Percentiles rank a stretch among this genome's conserved stretches.
Conservation (phyloP, 2,329 filamentous ascomycete species). For the Ascochyta viciae-villosae region DNA sequence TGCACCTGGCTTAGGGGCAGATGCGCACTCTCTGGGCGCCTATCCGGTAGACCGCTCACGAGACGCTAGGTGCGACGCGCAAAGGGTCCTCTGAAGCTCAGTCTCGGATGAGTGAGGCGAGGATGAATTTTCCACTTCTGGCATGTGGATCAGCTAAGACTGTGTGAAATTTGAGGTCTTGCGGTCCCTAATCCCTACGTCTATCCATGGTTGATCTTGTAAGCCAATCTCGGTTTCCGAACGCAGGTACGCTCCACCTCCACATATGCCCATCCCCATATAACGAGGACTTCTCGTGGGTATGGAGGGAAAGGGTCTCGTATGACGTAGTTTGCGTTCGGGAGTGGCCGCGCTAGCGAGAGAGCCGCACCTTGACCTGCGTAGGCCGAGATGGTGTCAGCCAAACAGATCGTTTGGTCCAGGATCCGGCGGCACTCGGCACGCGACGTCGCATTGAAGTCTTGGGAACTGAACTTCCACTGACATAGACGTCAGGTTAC, state of each 20-base stretch:
- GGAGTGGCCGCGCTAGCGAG: slow-evolving; percentile 27
- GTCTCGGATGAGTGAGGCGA: slow-evolving; percentile 15
- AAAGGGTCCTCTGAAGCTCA: slow-evolving; percentile 3
- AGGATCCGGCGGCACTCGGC: slow-evolving; percentile 10
- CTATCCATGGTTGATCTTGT: background rate
- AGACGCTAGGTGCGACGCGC: slow-evolving; percentile 19
- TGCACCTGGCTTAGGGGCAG: background rate
- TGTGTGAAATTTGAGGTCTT: background rate
- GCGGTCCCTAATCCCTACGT: background rate
- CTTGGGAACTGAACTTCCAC: background rate
- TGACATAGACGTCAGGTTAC: background rate
- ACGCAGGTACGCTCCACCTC: slow-evolving; percentile 4
- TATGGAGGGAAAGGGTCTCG: slow-evolving; percentile 2
- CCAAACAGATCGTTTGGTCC: background rate
- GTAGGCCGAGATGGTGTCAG: slow-evolving; percentile 10
- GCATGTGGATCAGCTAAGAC: slow-evolving; percentile 21
- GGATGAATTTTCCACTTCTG: slow-evolving; percentile 23
- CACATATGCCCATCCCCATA: background rate
- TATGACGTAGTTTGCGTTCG: slow-evolving; percentile 30
- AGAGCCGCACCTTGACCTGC: slow-evolving; percentile 27
- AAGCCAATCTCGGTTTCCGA: too few relatives aligned
- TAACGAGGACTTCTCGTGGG: background rate
- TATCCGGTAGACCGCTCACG: slow-evolving; percentile 11
- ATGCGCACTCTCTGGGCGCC: background rate
- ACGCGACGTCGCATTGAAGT: background rate